Conservation (phyloP, 176 grass and related monocot genomes). For the Guadua angustifolia region DNA sequence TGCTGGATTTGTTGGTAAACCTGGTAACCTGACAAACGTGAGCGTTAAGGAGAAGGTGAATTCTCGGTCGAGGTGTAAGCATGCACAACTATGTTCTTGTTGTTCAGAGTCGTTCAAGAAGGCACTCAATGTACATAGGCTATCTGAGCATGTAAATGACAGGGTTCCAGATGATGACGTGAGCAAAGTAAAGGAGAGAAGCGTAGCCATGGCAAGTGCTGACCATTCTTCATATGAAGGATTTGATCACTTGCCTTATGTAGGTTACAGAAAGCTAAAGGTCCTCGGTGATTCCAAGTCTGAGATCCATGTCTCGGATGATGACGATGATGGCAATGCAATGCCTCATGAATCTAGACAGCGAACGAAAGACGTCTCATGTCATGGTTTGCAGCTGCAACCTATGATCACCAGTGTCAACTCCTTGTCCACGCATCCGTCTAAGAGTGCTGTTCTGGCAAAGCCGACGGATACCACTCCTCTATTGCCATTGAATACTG, state of each 20-base stretch:
- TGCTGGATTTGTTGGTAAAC: constrained; percentile 30
- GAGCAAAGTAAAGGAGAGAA: constrained; percentile 47
- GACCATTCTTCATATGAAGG: constrained; percentile 46
- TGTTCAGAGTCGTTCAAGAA: constrained; percentile 61
- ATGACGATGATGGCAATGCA: constrained; percentile 33
- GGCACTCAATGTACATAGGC: constrained; percentile 15
- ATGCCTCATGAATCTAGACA: constrained; percentile 10
- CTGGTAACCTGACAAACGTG: constrained; percentile 27
- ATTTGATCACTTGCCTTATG: constrained; percentile 43
- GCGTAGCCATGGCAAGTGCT: constrained; percentile 32
- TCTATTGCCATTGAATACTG: constrained; percentile 29
- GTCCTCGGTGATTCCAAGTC: constrained; percentile 56
- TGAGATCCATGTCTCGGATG: constrained; percentile 49
- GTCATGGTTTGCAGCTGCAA: constrained; percentile 26
- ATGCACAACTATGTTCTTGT: constrained; percentile 49
- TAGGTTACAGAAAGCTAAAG: constrained; percentile 66
- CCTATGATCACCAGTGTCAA: constrained; percentile 35
- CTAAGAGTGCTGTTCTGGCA: constrained; percentile 8
- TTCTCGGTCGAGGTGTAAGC: not conserved
- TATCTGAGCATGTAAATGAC: constrained; percentile 31
- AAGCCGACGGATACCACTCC: constrained; percentile 25
- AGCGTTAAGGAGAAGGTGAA: constrained; percentile 43
- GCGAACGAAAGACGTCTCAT: constrained; percentile 28
- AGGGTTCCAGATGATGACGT: constrained; percentile 28
- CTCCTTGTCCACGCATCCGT: constrained; percentile 14